Evolutionary conservation across 1,284 basidiomycete genomes (phyloP).

Genomic region (Vanrija sp.): DNA sequence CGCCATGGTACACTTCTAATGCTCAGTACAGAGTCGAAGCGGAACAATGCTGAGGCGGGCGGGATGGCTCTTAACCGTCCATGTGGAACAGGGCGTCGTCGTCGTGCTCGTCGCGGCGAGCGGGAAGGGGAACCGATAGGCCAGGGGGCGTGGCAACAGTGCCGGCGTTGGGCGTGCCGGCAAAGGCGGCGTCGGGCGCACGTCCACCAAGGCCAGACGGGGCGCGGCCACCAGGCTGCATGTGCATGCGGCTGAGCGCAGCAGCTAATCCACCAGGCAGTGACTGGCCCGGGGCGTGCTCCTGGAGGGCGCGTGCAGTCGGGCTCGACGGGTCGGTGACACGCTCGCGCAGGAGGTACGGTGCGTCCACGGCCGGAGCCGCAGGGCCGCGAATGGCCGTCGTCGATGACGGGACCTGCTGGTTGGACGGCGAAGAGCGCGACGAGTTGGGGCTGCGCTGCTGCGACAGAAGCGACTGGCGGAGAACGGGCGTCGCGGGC

Average conservation of each 20-base stretch:
- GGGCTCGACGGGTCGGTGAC: conserved; percentile 34
- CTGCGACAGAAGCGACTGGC: conserved; percentile 35
- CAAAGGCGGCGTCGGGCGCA: neutral
- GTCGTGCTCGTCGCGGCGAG: conserved; percentile 11
- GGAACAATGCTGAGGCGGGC: too few relatives aligned
- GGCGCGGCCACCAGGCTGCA: conserved; percentile 22
- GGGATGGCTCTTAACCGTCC: conserved; percentile 9
- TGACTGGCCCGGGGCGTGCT: conserved; percentile 47
- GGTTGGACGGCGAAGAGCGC: conserved; percentile 13
- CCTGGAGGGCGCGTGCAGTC: conserved; percentile 35
- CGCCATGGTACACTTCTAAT: too few relatives aligned
- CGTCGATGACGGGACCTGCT: neutral
- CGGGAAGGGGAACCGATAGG: neutral
- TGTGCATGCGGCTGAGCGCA: conserved; percentile 46
- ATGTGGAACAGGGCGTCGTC: conserved; percentile 23
- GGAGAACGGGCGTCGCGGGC: conserved; percentile 17
- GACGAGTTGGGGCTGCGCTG: conserved; percentile 22
- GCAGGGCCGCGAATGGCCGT: neutral
- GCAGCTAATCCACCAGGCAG: conserved; percentile 46
- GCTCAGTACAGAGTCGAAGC: too few relatives aligned
- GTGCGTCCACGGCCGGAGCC: conserved; percentile 21
- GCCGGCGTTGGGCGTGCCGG: neutral
- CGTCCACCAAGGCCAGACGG: conserved; percentile 7
- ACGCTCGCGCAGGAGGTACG: conserved; percentile 27
- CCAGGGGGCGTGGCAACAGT: conserved; percentile 1